A percentile compares a stretch with the other conserved stretches of the same genome.
These are phyloP conservation scores for Alternaria brassicicola DNA, from an alignment of 2,329 filamentous ascomycete genomes.

Conservation along the genomic window DNA sequence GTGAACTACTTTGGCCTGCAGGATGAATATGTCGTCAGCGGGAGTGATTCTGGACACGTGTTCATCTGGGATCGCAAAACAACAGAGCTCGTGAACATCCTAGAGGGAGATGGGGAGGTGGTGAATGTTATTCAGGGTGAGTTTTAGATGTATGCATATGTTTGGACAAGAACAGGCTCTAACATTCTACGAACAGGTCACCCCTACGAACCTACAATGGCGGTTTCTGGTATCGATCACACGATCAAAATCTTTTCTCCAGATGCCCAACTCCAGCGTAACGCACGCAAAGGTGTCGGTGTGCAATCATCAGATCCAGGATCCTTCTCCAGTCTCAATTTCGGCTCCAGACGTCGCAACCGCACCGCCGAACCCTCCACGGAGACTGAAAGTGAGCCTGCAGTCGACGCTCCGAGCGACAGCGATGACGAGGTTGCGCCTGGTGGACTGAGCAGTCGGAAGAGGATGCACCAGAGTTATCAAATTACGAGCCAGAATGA, in stretches of 20 bases:
- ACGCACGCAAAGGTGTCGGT: slow-evolving; percentile 64
- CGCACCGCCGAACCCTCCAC: not conserved
- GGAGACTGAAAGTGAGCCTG: not conserved
- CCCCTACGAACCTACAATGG: slow-evolving; percentile 70
- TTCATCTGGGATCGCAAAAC: slow-evolving; percentile 74
- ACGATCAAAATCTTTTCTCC: slow-evolving; percentile 73
- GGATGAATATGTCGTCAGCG: slow-evolving; percentile 72
- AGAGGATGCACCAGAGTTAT: slow-evolving; percentile 65
- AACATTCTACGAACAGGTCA: slow-evolving; percentile 54
- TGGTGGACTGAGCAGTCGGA: slow-evolving; percentile 61
- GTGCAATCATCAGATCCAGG: slow-evolving; percentile 56
- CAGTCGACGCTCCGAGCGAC: slow-evolving; percentile 18
- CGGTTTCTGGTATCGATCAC: slow-evolving; percentile 70
- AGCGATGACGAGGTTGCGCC: slow-evolving; percentile 49
- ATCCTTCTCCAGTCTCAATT: slow-evolving; percentile 50
- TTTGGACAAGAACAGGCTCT: not conserved
- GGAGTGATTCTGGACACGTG: slow-evolving; percentile 69
- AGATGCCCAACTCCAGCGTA: slow-evolving; percentile 62
- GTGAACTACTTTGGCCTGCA: slow-evolving; percentile 71
- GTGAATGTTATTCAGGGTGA: slow-evolving; percentile 70
- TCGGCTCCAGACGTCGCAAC: slow-evolving; percentile 31
- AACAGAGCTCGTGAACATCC: slow-evolving; percentile 65
- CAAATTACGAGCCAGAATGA: slow-evolving; percentile 68
- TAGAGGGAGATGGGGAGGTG: slow-evolving; percentile 71
- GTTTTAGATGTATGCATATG: not conserved